Evolutionary conservation across 768 basidiomycete genomes (phyloP), one percentile per base, ranked within the genome.

Genomic region (Lentinula edodes): DNA sequence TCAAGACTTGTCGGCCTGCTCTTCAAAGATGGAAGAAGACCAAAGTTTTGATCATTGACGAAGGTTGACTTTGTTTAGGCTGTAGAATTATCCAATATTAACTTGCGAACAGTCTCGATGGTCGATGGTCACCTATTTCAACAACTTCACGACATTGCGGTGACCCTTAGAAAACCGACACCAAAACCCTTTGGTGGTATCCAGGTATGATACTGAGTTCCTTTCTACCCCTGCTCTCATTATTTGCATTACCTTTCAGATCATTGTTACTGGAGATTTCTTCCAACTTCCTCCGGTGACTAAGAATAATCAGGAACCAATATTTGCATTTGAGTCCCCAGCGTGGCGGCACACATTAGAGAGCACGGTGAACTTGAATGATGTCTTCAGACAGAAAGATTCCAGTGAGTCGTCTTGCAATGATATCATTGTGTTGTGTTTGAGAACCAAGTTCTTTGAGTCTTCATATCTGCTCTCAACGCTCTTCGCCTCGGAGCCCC

Each of bases 201-300:
- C 35, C 90, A 92, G 77, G 85, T 85, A 62, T 6, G 64, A 60
- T 39, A 6, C 46, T 48, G 53, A 38, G 34, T 9, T 53, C 18
- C 42, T 50, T 28, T 12, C 43, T 58, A 9, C 34, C n/a, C 23
- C 5, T 15, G 13, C 6, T 15, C 42, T 16, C 28, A 16, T 13
- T 16, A 7, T 60, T 35, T 18, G 12, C 43, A 15, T 68, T 28
- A 28, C 28, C 28, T 28, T 28, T 28, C 28, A 89, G 85, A 75
- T 91, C 41, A 75, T 92, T 51, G 80, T 91, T 34, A 90, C 89
- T 1, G 91, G 91, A 18, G 91, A 93, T 71, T 93, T 92, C 75
- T 92, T 92, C 74, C 90, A 93, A 71, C 79, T 93, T 1, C 91
- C 91, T 0, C 91, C 91, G 1, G 89, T 92, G 5, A 73, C 76